Base-by-base conservation (phyloP, 305 asterid species). In the Fraxinus xanthoxyloides region DNA sequence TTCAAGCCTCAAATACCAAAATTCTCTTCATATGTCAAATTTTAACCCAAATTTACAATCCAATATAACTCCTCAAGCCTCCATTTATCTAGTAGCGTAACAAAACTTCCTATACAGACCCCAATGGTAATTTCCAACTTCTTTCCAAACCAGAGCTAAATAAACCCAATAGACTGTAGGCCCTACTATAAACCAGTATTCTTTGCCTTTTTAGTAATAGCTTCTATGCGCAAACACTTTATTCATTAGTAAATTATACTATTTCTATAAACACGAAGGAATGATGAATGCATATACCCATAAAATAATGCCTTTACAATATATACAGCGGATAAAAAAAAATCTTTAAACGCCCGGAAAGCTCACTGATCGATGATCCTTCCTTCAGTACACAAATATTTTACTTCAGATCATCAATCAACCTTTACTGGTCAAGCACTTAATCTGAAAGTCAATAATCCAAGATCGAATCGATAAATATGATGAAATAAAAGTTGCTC, bases 361-460 rank as follows among this genome's bases (percentile, higher is more conserved):
- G 77, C 77, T 77, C 80, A 78, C 77, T 74, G 80, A 87, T 80
- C 82, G 78, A 72, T 67, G 80, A 43, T 70, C 76, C 78, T 74
- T 67, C 70, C 83, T 75, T 85, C 83, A 81, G 59, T 74, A 79
- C 2, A 54, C 35, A 15, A 34, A 38, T 79, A 46, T 48, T 63
- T 82, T 75, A 81, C 84, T 72, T 81, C 88, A 79, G 87, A 85
- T 88, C 91, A 85, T 82, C 87, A 82, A 75, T 76, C 89, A 82
- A 79, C 8, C 82, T 75, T 48, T 28, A 79, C 36, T 30, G 77
- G 74, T 36, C 81, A 79, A 82, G 46, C 80, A 83, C 85, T 59
- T 79, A 61, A 69, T 80, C 91, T 79, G 87, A 32, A 84, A 83
- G 80, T 48, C 76, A 61, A 79, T 28, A 81, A 82, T 79, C 63